A percentile compares a stretch with the other conserved stretches of the same genome.
Evolutionary conservation across 352 stramenopile species (phyloP).

Genomic region (Pythium volutum): DNA sequence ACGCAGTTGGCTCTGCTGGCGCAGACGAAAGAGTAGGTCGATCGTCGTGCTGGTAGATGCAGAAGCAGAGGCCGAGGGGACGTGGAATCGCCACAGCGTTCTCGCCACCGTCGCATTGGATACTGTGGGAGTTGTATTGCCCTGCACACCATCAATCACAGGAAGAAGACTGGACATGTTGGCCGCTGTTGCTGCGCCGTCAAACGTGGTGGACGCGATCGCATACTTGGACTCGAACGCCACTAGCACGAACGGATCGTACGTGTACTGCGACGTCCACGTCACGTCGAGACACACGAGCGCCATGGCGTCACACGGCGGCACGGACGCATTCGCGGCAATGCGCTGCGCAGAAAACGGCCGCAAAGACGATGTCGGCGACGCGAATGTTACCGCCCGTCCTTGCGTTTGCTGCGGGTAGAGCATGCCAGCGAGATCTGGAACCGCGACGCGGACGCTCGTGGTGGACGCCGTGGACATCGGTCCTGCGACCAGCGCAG

Average conservation of each 20-base stretch:
- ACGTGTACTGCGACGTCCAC: conserved; percentile 29
- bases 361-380: neutral
- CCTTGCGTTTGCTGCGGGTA: conserved; percentile 22
- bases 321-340: neutral
- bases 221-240: conserved; percentile 23
- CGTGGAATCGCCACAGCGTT: conserved; percentile 33
- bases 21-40: conserved; percentile 32
- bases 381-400: conserved; percentile 20
- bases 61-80: neutral
- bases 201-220: conserved; percentile 21
- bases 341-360: conserved; percentile 11
- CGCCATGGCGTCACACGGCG: conserved; percentile 5
- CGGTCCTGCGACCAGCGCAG: neutral
- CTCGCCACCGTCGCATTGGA: neutral
- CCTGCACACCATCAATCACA: conserved; percentile 16
- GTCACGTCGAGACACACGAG: conserved; percentile 29
- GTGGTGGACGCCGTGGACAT: neutral
- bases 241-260: conserved; percentile 32
- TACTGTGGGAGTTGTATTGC: neutral
- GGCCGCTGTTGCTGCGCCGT: conserved; percentile 1
- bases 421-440: conserved; percentile 30
- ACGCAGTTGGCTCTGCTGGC: conserved; percentile 32
- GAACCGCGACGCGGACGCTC: conserved; percentile 27
- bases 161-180: conserved; percentile 13
- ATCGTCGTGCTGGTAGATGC: conserved; percentile 2